phyloP scores from a whole-genome alignment of 805 yeast genomes.

The Nakazawaea peltata region DNA sequence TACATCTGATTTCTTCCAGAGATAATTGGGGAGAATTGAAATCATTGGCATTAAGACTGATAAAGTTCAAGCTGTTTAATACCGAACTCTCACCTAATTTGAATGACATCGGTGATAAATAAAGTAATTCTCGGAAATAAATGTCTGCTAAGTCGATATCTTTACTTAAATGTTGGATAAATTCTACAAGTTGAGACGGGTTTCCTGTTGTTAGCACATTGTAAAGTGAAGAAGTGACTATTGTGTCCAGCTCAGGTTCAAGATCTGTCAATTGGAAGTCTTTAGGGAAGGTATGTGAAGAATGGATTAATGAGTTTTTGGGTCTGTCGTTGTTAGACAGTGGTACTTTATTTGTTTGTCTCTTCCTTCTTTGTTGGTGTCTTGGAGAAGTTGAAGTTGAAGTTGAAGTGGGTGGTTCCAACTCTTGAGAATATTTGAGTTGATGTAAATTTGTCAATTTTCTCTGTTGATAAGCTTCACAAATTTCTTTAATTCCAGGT shows the following conservation, averaged over 20 bases:
- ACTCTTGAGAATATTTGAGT: too few species aligned
- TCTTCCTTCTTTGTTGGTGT: too few species aligned
- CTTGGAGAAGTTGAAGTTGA: too few species aligned
- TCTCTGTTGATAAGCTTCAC: slow-evolving; percentile 1
- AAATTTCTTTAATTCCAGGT: slow-evolving; percentile 6
- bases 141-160: neutral
- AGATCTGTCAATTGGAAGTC: neutral
- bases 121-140: neutral
- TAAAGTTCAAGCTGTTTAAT: slow-evolving; percentile 3
- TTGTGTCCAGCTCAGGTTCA: slow-evolving; percentile 1
- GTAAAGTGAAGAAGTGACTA: neutral
- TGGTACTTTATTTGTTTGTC: too few species aligned
- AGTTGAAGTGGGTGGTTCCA: too few species aligned
- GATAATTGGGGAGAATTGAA: too few species aligned
- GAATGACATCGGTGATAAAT: slow-evolving; percentile 7
- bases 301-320: neutral
- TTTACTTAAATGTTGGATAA: neutral
- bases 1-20: neutral
- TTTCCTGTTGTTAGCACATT: neutral
- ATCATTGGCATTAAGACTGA: neutral
- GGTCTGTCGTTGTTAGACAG: neutral
- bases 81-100: slow-evolving; percentile 4
- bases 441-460: neutral
- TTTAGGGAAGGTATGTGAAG: neutral
- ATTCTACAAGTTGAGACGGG: neutral